Conservation (phyloP, 345 rosid genomes). For the Cardamine resedifolia region DNA sequence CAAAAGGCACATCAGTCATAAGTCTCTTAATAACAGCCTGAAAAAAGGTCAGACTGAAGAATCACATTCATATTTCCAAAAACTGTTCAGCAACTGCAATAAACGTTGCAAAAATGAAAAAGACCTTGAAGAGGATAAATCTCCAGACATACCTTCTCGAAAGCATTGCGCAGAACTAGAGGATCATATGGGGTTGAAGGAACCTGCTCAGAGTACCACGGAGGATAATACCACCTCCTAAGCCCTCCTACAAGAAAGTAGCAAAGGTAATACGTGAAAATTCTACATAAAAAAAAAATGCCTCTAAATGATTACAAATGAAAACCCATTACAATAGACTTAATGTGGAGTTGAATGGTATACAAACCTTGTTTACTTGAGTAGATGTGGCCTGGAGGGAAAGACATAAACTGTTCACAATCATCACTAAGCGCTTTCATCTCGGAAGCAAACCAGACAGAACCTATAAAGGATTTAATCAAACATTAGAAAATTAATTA, state of each 20-base stretch:
- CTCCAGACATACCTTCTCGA: constrained; percentile 55
- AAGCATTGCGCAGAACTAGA: constrained; percentile 50
- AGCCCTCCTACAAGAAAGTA: constrained; percentile 49
- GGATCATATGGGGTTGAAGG: constrained; percentile 76
- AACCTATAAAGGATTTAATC: constrained; percentile 48
- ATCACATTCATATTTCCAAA: not conserved
- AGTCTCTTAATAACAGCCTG: constrained; percentile 81
- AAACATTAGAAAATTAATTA: not conserved
- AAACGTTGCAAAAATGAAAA: not conserved
- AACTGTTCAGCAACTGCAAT: not conserved
- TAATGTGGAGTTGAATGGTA: not conserved
- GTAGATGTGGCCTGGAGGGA: constrained; percentile 77
- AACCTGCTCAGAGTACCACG: constrained; percentile 64
- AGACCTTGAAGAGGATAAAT: not conserved
- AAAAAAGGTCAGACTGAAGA: not conserved
- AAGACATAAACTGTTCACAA: constrained; percentile 69
- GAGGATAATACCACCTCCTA: constrained; percentile 78
- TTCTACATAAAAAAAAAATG: not conserved
- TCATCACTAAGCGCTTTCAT: constrained; percentile 90
- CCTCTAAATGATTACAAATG: not conserved
- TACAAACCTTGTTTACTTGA: constrained; percentile 78
- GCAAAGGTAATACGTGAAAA: not conserved
- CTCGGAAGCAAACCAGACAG: constrained; percentile 87
- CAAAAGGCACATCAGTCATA: constrained; percentile 88
- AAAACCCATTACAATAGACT: not conserved